Base-by-base conservation (phyloP, 2,329 filamentous ascomycete species). In the Aaosphaeria arxii region DNA sequence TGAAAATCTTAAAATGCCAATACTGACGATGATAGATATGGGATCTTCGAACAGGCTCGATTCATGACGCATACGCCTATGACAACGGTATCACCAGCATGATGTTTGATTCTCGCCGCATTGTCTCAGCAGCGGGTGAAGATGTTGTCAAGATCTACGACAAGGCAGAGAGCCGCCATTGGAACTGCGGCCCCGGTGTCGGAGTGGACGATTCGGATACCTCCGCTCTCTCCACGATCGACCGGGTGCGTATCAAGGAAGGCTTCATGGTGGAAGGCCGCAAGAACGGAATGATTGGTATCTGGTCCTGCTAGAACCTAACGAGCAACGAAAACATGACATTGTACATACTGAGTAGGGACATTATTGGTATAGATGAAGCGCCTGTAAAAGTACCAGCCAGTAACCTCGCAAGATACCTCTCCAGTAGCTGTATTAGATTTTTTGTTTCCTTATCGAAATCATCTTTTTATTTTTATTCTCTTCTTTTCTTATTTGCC, bases 71-170 rank as follows among this genome's bases (percentile, higher is more conserved):
- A 13, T 99, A 91, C 70, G 94, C 92, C 24, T 99, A 97, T 73
- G 91, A 97, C 64, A 81, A 89, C 62, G 85, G 91, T 0, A 83
- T 99, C 48, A 95, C 91, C 31, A 89, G 87, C 76, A 96, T 97
- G 91, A 95, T 95, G 86, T 99, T 99, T 68, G 94, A 99, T 71
- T 75, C 83, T 11, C 85, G 91, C 45, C 84, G 91, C 44, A 99
- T 99, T 57, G 91, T 94, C 32, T 84, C 88, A 45, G 92, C 94
- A 2, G 91, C 91, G 0, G 89, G 91, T 39, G 94, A 97, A 71
- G 86, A 91, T 62, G 90, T 97, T 28, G 91, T 94, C 59, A 99
- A 99, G 74, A 88, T 99, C 50, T 99, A 97, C 74, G 94, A 99
- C 75, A 97, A 97, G 79, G 86, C 90, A 3, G 94, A 99, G 67